These are phyloP conservation scores for Alternaria arbusti DNA, from an alignment of 2,329 filamentous ascomycete species.

Conservation along the genomic window DNA sequence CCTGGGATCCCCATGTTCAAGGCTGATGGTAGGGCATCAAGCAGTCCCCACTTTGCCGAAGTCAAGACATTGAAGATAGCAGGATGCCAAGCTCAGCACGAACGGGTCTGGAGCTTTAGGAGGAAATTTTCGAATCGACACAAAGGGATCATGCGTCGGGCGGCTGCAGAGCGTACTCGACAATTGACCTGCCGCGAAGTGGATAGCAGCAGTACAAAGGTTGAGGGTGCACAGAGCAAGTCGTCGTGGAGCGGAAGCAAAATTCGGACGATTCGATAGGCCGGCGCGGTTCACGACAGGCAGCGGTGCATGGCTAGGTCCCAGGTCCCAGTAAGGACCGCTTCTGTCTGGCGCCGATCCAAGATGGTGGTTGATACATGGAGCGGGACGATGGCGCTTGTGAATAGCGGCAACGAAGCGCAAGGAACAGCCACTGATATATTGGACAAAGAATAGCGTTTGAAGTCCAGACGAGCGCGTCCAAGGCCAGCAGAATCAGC, in stretches of 20 bases:
- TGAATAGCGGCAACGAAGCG: conserved; percentile 13
- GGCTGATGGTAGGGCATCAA: conserved; percentile 13
- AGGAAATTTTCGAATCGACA: conserved; percentile 2
- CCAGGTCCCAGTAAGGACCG: conserved; percentile 27
- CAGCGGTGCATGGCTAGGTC: conserved; percentile 31
- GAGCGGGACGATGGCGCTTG: conserved; percentile 21
- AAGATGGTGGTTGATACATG: conserved; percentile 31
- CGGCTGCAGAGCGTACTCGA: conserved; percentile 27
- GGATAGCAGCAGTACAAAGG: conserved; percentile 18
- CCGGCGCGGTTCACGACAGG: conserved; percentile 26
- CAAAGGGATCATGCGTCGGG: conserved; percentile 15
- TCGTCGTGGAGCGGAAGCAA: conserved; percentile 19
- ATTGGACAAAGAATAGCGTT: background rate
- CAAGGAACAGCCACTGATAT: conserved; percentile 1
- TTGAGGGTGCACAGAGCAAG: conserved; percentile 26
- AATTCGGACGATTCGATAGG: conserved; percentile 32
- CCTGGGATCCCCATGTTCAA: conserved; percentile 9
- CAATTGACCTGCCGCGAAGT: conserved; percentile 16
- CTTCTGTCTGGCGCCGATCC: conserved; percentile 39
- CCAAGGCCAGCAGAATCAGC: background rate
- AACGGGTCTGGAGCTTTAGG: background rate
- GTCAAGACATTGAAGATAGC: conserved; percentile 1
- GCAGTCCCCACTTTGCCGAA: conserved; percentile 7
- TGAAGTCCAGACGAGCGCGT: background rate
- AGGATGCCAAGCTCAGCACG: background rate